A percentile compares a stretch with the other conserved stretches of the same genome.
These are phyloP conservation scores for Blastocystis sp. DNA, from an alignment of 352 stramenopile species.

Conservation along the genomic window DNA sequence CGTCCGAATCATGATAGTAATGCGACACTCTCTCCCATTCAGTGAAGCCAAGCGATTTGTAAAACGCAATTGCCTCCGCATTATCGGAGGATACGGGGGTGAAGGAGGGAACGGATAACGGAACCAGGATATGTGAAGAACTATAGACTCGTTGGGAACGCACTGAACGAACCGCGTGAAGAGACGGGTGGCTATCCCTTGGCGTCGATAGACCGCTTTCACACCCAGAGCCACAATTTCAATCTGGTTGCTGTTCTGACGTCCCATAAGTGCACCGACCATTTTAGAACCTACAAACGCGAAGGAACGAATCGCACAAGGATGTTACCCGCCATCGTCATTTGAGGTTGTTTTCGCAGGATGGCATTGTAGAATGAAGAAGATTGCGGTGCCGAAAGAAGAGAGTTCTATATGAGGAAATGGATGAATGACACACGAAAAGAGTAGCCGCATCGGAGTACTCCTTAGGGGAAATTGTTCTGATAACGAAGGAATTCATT, in stretches of 20 bases:
- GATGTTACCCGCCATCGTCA: not conserved
- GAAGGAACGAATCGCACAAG: not conserved
- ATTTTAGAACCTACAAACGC: not conserved
- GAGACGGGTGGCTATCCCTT: not conserved
- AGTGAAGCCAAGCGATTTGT: too few species aligned
- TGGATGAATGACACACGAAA: too few species aligned
- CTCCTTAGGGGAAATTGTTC: too few species aligned
- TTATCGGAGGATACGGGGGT: too few species aligned
- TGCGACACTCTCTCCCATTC: too few species aligned
- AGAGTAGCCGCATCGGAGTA: not conserved
- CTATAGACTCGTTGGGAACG: too few species aligned
- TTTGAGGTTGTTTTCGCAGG: not conserved
- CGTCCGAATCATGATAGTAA: too few species aligned
- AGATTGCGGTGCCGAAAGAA: not conserved
- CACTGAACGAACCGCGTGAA: not conserved
- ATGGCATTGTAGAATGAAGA: constrained; percentile 2
- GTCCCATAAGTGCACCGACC: not conserved
- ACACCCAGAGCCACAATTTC: constrained; percentile 18
- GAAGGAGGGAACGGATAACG: too few species aligned
- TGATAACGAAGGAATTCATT: too few species aligned
- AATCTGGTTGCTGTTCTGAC: not conserved
- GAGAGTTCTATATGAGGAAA: not conserved
- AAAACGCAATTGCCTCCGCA: too few species aligned
- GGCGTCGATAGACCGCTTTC: constrained; percentile 23
- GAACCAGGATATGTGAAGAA: too few species aligned